phyloP scores from a whole-genome alignment of 345 rosid genomes.

The Dimocarpus longan region DNA sequence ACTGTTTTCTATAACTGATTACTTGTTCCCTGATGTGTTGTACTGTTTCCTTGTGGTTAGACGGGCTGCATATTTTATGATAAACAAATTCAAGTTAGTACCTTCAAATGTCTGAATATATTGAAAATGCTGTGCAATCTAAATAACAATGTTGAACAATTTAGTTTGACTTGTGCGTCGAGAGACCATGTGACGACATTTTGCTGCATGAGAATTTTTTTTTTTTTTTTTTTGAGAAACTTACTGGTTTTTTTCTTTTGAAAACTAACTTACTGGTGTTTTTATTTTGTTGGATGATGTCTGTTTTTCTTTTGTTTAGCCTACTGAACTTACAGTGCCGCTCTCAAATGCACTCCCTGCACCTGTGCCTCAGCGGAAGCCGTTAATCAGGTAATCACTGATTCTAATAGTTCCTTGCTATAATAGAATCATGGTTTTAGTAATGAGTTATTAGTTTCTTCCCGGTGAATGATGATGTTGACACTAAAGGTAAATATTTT shows the following conservation, averaged over 20 bases:
- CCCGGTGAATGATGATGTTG: neutral
- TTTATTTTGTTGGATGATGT: neutral
- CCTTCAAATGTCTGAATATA: neutral
- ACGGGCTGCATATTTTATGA: neutral
- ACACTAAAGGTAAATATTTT: neutral
- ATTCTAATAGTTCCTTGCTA: neutral
- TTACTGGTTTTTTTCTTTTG: too few species aligned
- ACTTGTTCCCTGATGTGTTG: neutral
- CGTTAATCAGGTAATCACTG: slow-evolving; percentile 65
- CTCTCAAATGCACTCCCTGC: slow-evolving; percentile 35
- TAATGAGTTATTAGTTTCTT: neutral
- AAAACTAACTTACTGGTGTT: neutral
- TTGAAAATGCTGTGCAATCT: neutral
- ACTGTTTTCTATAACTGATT: neutral
- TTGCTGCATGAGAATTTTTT: neutral
- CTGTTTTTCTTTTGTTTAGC: slow-evolving; percentile 41
- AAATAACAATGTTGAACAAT: neutral
- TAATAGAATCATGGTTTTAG: neutral
- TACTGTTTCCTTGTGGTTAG: neutral
- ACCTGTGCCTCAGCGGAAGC: slow-evolving; percentile 57
- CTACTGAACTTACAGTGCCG: slow-evolving; percentile 52
- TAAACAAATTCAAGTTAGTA: neutral
- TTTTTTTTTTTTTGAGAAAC: too few species aligned
- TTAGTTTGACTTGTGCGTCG: neutral
- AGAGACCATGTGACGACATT: neutral